These are phyloP conservation scores for Nissolia schottii DNA, from an alignment of 306 rosid genomes.

Conservation along the genomic window DNA sequence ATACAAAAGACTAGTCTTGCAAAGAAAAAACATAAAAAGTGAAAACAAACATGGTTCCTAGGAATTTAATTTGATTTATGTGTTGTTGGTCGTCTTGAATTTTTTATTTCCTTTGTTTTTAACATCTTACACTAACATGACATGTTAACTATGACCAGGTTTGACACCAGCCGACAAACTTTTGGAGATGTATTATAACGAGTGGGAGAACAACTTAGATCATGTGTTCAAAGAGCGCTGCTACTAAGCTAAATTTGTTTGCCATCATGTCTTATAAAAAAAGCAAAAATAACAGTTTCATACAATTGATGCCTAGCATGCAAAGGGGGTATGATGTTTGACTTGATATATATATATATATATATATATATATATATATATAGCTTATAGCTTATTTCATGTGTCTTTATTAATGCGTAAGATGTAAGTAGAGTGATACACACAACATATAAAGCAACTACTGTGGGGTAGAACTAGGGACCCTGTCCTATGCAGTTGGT, in stretches of 20 bases:
- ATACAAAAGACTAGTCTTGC: too few relatives aligned
- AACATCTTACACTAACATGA: neutral
- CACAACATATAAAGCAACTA: neutral
- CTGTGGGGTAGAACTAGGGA: neutral
- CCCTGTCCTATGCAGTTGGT: neutral
- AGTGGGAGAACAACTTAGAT: slow-evolving; percentile 21
- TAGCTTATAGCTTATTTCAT: neutral
- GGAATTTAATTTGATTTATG: neutral
- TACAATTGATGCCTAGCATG: too few relatives aligned
- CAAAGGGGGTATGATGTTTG: neutral
- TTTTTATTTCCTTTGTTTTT: neutral
- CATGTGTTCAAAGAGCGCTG: slow-evolving; percentile 16
- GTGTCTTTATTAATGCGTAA: neutral
- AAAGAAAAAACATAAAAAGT: too few relatives aligned
- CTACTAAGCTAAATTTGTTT: neutral
- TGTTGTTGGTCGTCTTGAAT: neutral
- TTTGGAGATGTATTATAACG: slow-evolving; percentile 14
- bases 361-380: too few relatives aligned
- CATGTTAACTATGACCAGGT: neutral
- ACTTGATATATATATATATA: too few relatives aligned
- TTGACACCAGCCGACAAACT: slow-evolving; percentile 26
- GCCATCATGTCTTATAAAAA: neutral
- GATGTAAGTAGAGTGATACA: neutral
- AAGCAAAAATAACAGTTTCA: neutral
- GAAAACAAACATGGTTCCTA: neutral